Conservation (phyloP, 2,329 filamentous ascomycete species). For the Fusarium goolgardi region DNA sequence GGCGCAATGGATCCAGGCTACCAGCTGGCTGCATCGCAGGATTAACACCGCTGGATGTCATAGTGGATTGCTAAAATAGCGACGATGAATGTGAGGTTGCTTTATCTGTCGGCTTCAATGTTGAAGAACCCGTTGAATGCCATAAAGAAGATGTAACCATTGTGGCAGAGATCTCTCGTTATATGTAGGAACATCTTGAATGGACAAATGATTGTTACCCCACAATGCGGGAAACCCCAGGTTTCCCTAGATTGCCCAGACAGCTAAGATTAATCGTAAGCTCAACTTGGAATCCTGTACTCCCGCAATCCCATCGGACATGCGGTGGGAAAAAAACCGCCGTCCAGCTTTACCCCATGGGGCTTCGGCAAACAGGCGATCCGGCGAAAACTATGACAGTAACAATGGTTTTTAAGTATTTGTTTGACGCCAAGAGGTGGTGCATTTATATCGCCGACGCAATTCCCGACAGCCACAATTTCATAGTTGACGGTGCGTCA, state of each 20-base stretch:
- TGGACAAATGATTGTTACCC: neutral
- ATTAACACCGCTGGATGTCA: neutral
- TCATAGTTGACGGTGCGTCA: neutral
- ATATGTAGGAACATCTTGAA: neutral
- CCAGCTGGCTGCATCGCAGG: neutral
- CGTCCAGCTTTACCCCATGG: neutral
- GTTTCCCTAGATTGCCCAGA: neutral
- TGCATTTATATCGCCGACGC: neutral
- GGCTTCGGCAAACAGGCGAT: neutral
- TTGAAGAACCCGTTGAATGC: neutral
- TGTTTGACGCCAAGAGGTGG: neutral
- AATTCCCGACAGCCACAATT: neutral
- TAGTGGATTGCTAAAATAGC: neutral
- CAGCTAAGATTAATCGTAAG: neutral
- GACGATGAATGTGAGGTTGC: neutral
- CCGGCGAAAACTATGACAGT: neutral
- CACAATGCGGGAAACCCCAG: neutral
- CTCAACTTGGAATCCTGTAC: neutral
- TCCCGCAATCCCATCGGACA: too few species aligned
- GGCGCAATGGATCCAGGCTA: neutral
- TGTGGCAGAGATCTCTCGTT: neutral
- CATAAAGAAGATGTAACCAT: fast-evolving
- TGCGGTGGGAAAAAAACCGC: neutral
- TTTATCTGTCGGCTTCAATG: neutral
- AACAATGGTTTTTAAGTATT: neutral